A percentile compares a stretch with the other conserved stretches of the same genome.
These are phyloP conservation scores for Penicillium paradoxum DNA, from an alignment of 495 filamentous ascomycete species.

Conservation along the genomic window DNA sequence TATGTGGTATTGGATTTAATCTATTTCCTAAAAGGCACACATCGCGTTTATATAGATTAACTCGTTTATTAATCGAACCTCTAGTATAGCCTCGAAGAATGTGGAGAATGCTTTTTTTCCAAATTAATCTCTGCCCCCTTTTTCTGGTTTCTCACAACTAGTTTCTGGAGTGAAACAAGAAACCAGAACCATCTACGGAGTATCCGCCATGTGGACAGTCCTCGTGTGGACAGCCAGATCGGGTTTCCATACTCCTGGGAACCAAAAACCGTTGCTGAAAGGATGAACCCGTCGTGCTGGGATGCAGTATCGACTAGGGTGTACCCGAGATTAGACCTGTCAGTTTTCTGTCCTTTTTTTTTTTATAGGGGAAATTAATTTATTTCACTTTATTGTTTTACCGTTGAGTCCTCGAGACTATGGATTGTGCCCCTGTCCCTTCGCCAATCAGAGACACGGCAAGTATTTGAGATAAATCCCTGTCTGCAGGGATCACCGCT, in stretches of 20 bases:
- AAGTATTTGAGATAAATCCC: conserved; percentile 43
- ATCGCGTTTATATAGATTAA: too few species aligned
- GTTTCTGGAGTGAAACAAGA: too few species aligned
- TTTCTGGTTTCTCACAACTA: too few species aligned
- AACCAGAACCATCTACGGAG: too few species aligned
- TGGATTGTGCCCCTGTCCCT: conserved; percentile 5
- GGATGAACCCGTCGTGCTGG: conserved; percentile 22
- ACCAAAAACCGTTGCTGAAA: conserved; percentile 25
- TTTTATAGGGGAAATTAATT: neutral
- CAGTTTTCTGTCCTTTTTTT: conserved; percentile 4
- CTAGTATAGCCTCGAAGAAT: too few species aligned
- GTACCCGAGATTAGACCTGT: conserved; percentile 13
- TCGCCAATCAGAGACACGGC: conserved; percentile 29
- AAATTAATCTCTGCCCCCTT: too few species aligned
- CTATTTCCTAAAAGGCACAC: neutral
- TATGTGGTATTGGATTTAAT: neutral
- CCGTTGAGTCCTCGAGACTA: conserved; percentile 5
- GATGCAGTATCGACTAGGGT: conserved; percentile 27
- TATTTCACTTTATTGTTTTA: conserved; percentile 11
- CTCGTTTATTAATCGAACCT: too few species aligned
- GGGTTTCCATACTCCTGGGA: conserved; percentile 21
- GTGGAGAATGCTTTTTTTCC: too few species aligned
- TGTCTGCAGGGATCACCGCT: conserved; percentile 32
- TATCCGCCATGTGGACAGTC: conserved; percentile 20
- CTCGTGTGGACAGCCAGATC: conserved; percentile 25